These are phyloP conservation scores for Arthroderma uncinatum DNA, from an alignment of 2,329 filamentous ascomycete species.

Conservation along the genomic window DNA sequence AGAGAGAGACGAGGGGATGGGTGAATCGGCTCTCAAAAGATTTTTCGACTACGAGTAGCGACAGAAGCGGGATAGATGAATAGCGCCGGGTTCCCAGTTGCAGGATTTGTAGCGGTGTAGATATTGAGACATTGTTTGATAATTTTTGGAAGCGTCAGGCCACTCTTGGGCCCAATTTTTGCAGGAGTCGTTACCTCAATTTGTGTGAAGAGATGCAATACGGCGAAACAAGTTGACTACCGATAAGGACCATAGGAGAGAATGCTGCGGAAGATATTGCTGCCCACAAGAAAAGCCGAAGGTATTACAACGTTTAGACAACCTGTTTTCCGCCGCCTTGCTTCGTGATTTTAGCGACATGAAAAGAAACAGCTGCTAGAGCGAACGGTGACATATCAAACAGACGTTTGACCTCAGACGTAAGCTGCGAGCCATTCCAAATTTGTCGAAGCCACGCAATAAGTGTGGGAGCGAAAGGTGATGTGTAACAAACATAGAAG, in stretches of 20 bases:
- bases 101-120: slow-evolving; percentile 1
- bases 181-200: slow-evolving; percentile 34
- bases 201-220: slow-evolving; percentile 26
- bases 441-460: slow-evolving; percentile 25
- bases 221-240: slow-evolving; percentile 33
- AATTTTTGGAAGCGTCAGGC: background rate
- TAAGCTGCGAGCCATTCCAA: slow-evolving; percentile 22
- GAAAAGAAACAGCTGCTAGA: slow-evolving; percentile 25
- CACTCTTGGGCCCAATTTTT: slow-evolving; percentile 23
- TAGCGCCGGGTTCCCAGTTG: background rate
- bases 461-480: slow-evolving; percentile 24
- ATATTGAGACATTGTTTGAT: slow-evolving; percentile 3
- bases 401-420: slow-evolving; percentile 13
- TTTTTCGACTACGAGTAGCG: slow-evolving; percentile 4
- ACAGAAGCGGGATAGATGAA: background rate
- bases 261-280: slow-evolving; percentile 27
- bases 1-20: background rate
- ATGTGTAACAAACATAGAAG: slow-evolving; percentile 28
- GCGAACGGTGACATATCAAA: slow-evolving; percentile 4
- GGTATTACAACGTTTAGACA: slow-evolving; percentile 36
- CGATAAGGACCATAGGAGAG: slow-evolving; percentile 30
- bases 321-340: slow-evolving; percentile 34
- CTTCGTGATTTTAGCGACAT: slow-evolving; percentile 27
- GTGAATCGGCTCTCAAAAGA: background rate
- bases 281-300: slow-evolving; percentile 34